Evolutionary conservation across 116 monocot genomes (phyloP).

Genomic region (Cymodocea nodosa): DNA sequence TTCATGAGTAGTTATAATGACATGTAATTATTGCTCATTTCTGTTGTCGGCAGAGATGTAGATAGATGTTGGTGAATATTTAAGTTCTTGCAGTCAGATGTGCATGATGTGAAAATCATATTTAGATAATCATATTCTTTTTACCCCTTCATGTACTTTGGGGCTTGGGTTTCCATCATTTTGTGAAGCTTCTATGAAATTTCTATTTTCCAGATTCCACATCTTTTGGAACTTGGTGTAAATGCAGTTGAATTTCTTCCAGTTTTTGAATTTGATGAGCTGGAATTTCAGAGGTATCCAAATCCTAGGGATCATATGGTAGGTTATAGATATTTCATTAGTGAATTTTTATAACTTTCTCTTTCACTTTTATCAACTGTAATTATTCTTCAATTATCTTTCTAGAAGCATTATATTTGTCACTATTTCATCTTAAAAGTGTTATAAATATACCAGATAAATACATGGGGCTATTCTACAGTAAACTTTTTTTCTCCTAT

Average conservation of each 20-base stretch:
- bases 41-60: too few relatives aligned
- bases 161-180: slow-evolving; percentile 3
- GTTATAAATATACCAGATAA: slow-evolving; percentile 34
- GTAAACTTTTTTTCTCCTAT: slow-evolving; percentile 96
- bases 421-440: neutral
- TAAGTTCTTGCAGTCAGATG: neutral
- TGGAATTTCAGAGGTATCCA: slow-evolving; percentile 75
- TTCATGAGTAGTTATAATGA: neutral
- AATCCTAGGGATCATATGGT: slow-evolving; percentile 97
- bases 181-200: neutral
- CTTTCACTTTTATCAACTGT: too few relatives aligned
- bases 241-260: slow-evolving; percentile 95
- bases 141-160: neutral
- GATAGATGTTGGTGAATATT: too few relatives aligned
- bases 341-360: too few relatives aligned
- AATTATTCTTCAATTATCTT: too few relatives aligned
- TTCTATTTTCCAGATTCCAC: slow-evolving; percentile 52
- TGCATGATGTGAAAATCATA: neutral
- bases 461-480: slow-evolving; percentile 98
- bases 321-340: neutral
- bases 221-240: slow-evolving; percentile 82
- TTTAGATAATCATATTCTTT: slow-evolving; percentile 1
- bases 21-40: too few relatives aligned
- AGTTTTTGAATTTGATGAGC: slow-evolving; percentile 94
- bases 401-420: neutral